Evolutionary conservation across 2,329 filamentous ascomycete species (phyloP).

Genomic region (Diaporthe sp.): DNA sequence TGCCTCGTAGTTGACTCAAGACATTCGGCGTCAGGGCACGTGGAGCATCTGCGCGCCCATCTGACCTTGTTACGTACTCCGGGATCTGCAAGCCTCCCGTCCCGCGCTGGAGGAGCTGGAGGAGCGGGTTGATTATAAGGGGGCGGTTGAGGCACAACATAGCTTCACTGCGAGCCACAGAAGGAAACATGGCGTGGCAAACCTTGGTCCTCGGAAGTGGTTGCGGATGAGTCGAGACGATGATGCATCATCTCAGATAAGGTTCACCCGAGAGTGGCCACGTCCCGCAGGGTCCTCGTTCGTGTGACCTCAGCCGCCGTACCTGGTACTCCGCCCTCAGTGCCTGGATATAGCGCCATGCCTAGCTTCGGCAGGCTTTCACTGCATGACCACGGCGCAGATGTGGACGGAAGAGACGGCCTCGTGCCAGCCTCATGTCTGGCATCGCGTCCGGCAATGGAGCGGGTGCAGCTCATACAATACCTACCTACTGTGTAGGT

Average conservation of each 20-base stretch:
- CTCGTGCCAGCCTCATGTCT: conserved; percentile 22
- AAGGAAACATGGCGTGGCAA: neutral
- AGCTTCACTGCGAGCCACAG: neutral
- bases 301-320: neutral
- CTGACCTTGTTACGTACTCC: neutral
- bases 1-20: conserved; percentile 4
- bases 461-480: neutral
- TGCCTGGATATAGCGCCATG: neutral
- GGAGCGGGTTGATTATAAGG: neutral
- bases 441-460: neutral
- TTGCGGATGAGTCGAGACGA: conserved; percentile 14
- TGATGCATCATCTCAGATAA: neutral
- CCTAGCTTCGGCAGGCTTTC: neutral
- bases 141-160: too few relatives aligned
- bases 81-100: conserved; percentile 23
- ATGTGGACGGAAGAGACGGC: neutral
- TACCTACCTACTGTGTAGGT: too few relatives aligned
- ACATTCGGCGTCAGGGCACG: conserved; percentile 9
- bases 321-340: neutral
- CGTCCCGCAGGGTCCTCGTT: conserved; percentile 16
- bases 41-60: neutral
- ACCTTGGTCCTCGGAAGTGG: neutral
- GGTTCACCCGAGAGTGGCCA: conserved; percentile 10
- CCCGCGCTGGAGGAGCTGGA: conserved; percentile 14
- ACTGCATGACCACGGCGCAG: neutral